Evolutionary conservation across 177 flowering plant genomes (phyloP).

Genomic region (Tripterygium wilfordii): DNA sequence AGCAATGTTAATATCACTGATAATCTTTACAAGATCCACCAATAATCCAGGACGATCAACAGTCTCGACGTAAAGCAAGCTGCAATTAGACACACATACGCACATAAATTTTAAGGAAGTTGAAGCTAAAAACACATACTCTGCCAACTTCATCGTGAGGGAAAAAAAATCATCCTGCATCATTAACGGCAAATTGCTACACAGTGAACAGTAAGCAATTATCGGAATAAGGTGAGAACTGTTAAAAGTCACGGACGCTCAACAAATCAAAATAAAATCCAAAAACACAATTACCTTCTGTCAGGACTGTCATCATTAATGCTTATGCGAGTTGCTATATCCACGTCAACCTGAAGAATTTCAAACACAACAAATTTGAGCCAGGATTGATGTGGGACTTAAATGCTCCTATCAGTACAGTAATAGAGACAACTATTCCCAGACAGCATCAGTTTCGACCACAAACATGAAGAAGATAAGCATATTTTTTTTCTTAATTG

Average conservation of each 20-base stretch:
- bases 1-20: conserved; percentile 69
- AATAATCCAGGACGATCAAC: conserved; percentile 97
- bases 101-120: background rate
- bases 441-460: background rate
- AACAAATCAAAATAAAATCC: background rate
- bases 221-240: background rate
- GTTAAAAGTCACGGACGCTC: background rate
- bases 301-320: conserved; percentile 73
- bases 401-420: too few relatives aligned
- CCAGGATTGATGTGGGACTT: background rate
- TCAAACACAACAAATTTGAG: conserved; percentile 3
- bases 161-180: background rate
- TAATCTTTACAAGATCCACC: conserved; percentile 84
- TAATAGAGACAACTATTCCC: too few relatives aligned
- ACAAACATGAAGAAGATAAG: background rate
- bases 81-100: conserved; percentile 24
- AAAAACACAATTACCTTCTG: conserved; percentile 52
- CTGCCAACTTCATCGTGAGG: background rate
- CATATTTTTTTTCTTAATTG: too few relatives aligned
- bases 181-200: background rate
- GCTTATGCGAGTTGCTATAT: conserved; percentile 80
- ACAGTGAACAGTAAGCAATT: too few relatives aligned
- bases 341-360: conserved; percentile 78
- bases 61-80: conserved; percentile 79
- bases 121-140: background rate